Conservation (phyloP, 257 asterid genomes). For the Verbena officinalis region DNA sequence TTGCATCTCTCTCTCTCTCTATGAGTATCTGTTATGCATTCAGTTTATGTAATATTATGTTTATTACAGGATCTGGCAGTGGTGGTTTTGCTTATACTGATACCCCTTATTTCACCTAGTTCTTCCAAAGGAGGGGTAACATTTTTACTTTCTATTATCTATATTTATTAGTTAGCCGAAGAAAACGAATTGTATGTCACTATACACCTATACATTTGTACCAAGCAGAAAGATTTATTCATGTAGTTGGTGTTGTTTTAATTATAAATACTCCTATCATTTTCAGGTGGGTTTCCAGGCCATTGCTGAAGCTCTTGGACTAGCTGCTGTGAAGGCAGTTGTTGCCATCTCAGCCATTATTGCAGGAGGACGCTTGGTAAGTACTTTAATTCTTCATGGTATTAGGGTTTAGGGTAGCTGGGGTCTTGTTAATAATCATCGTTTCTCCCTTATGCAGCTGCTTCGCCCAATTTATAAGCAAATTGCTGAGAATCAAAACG, state of each 20-base stretch:
- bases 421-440: too few species aligned
- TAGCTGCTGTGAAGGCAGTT: conserved; percentile 98
- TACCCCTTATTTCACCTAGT: conserved; percentile 97
- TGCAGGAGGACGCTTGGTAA: conserved; percentile 97
- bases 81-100: conserved; percentile 96
- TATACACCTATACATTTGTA: too few species aligned
- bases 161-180: conserved; percentile 10
- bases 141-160: background rate
- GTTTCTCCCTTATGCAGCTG: conserved; percentile 51
- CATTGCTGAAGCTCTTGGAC: conserved; percentile 97
- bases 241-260: conserved; percentile 27
- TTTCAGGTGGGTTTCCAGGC: conserved; percentile 93
- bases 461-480: conserved; percentile 97
- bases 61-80: conserved; percentile 90
- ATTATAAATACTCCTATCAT: conserved; percentile 16
- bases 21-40: conserved; percentile 20
- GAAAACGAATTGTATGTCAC: conserved; percentile 27
- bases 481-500: conserved; percentile 97
- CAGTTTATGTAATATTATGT: conserved; percentile 27
- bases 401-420: too few species aligned
- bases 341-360: conserved; percentile 97
- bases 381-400: conserved; percentile 25
- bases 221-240: conserved; percentile 10
- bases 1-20: background rate
- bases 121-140: conserved; percentile 99